These are phyloP conservation scores for Hypoxylon sp. DNA, from an alignment of 2,329 filamentous ascomycete genomes.

Conservation along the genomic window DNA sequence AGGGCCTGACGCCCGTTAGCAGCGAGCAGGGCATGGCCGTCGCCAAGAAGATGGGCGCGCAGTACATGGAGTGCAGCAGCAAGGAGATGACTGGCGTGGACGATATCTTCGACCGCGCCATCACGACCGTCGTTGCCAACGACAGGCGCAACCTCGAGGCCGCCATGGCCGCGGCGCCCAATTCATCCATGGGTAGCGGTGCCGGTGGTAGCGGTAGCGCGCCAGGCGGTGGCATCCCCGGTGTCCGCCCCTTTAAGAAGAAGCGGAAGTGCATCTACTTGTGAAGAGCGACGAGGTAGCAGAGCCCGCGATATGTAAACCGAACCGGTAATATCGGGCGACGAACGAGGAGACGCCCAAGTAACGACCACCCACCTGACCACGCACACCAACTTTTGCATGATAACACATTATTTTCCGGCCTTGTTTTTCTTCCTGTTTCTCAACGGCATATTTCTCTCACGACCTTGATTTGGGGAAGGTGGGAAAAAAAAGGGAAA, in stretches of 20 bases:
- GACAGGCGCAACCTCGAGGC: conserved; percentile 71
- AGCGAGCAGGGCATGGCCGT: conserved; percentile 87
- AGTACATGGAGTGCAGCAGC: conserved; percentile 98
- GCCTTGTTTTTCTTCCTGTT: conserved; percentile 27
- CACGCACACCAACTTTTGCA: conserved; percentile 35
- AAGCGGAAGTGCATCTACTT: conserved; percentile 84
- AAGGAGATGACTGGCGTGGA: conserved; percentile 97
- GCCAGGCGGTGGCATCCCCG: conserved; percentile 50
- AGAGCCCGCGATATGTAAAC: too few relatives aligned
- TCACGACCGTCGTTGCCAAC: conserved; percentile 87
- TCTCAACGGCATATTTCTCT: conserved; percentile 16
- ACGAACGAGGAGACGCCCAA: neutral
- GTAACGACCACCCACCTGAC: conserved; percentile 1
- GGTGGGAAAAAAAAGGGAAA: conserved; percentile 20
- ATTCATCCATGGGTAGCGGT: conserved; percentile 44
- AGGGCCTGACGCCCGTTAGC: conserved; percentile 94
- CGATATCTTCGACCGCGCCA: conserved; percentile 92
- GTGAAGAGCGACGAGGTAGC: conserved; percentile 51
- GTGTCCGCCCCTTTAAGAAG: conserved; percentile 67
- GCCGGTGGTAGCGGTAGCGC: conserved; percentile 39
- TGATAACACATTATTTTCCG: conserved; percentile 33
- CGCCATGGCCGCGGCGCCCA: conserved; percentile 51
- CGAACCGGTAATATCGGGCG: neutral
- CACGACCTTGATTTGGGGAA: conserved; percentile 15
- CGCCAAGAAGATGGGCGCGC: conserved; percentile 90